Conservation (phyloP, 805 yeast species). For the Brettanomyces bruxellensis region DNA sequence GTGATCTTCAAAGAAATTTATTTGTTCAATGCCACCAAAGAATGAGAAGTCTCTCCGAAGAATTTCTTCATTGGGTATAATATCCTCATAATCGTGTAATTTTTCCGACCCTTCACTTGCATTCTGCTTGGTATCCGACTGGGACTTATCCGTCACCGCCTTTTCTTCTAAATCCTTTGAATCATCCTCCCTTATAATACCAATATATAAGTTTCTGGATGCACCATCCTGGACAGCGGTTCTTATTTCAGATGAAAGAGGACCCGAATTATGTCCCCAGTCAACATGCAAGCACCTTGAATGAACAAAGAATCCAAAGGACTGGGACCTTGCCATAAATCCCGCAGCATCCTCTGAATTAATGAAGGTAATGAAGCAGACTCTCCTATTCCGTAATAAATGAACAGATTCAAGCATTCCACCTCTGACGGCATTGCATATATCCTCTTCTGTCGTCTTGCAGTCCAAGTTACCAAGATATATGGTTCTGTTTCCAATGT, state of each 20-base stretch:
- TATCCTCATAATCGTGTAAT: background rate
- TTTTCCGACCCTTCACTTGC: conserved; percentile 2
- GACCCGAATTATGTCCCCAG: conserved; percentile 68
- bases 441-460: conserved; percentile 57
- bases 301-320: conserved; percentile 52
- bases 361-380: conserved; percentile 64
- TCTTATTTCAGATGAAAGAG: conserved; percentile 43
- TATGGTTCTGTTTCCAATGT: conserved; percentile 53
- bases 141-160: background rate
- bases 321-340: conserved; percentile 41
- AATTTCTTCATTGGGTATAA: conserved; percentile 37
- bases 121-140: background rate
- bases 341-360: conserved; percentile 58
- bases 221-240: conserved; percentile 64
- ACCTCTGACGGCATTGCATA: conserved; percentile 69
- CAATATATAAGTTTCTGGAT: conserved; percentile 68
- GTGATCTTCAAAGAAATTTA: conserved; percentile 58
- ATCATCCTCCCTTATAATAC: conserved; percentile 31
- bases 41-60: conserved; percentile 50
- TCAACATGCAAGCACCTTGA: conserved; percentile 56
- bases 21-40: conserved; percentile 71
- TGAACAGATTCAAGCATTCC: conserved; percentile 61
- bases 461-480: conserved; percentile 61
- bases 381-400: conserved; percentile 37
- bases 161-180: conserved; percentile 6